phyloP scores from a whole-genome alignment of 2,329 filamentous ascomycete genomes.

The Colletotrichum melonis region DNA sequence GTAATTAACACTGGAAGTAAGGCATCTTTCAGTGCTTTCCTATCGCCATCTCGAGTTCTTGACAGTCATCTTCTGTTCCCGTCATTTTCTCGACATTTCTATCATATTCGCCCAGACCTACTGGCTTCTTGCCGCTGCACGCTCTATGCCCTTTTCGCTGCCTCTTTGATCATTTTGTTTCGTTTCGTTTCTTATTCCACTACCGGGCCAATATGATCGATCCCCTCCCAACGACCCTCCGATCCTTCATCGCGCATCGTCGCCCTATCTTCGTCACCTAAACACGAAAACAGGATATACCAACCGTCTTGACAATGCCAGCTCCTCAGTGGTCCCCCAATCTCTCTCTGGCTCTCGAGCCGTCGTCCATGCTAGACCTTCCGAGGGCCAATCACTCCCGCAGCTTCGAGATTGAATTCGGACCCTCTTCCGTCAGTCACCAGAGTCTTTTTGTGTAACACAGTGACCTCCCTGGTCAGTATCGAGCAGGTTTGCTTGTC shows the following conservation, averaged over 20 bases:
- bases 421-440: background rate
- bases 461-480: conserved; percentile 15
- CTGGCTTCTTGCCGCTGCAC: conserved; percentile 28
- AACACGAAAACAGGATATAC: background rate
- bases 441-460: conserved; percentile 13
- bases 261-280: background rate
- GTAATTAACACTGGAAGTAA: background rate
- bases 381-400: background rate
- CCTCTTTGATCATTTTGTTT: conserved; percentile 19
- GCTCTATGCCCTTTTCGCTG: conserved; percentile 4
- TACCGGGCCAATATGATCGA: conserved; percentile 2
- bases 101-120: conserved; percentile 26
- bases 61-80: background rate
- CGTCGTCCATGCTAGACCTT: background rate
- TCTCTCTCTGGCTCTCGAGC: background rate
- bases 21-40: background rate
- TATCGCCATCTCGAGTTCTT: background rate
- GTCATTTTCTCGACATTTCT: conserved; percentile 9
- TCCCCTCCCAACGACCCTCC: background rate
- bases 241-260: background rate
- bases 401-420: background rate
- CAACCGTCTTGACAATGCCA: background rate
- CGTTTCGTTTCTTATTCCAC: conserved; percentile 29
- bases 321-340: background rate
- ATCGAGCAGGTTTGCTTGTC: conserved; percentile 8